These are phyloP conservation scores for Phytophthora crassamura DNA, from an alignment of 352 stramenopile genomes.

Conservation along the genomic window DNA sequence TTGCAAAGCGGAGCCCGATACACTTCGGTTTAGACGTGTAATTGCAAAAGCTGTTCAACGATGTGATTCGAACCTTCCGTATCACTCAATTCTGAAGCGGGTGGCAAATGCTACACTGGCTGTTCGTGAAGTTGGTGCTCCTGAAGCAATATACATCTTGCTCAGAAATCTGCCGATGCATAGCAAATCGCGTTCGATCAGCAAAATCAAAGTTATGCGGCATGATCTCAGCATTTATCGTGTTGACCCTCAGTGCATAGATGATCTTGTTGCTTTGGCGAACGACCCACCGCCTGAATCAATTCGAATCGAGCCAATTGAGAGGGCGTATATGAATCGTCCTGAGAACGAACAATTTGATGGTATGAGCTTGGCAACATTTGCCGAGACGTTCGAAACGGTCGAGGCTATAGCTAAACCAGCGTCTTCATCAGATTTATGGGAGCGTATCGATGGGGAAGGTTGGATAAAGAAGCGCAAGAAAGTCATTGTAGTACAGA, in stretches of 20 bases:
- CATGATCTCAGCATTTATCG: constrained; percentile 10
- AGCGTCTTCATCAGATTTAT: no score
- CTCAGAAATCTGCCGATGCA: constrained; percentile 7
- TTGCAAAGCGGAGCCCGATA: constrained; percentile 23
- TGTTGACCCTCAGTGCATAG: neutral
- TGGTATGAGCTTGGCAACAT: constrained; percentile 10
- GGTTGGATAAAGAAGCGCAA: no score
- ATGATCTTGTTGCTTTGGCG: constrained; percentile 2
- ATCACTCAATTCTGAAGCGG: constrained; percentile 9
- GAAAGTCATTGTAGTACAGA: no score
- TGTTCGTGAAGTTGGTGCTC: constrained; percentile 5
- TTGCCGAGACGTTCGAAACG: no score
- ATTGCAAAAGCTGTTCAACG: constrained; percentile 20
- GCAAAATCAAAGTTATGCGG: constrained; percentile 7
- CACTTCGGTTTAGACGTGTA: constrained; percentile 1
- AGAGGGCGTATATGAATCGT: constrained; percentile 6
- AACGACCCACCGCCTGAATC: neutral
- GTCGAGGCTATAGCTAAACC: no score
- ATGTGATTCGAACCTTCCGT: constrained; percentile 2
- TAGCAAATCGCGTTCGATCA: constrained; percentile 10
- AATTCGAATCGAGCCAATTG: constrained; percentile 9
- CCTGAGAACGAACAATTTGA: neutral
- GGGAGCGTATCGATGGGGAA: no score
- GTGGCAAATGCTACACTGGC: neutral
- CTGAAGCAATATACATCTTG: constrained; percentile 3